A percentile compares a stretch with the other conserved stretches of the same genome.
Conservation (phyloP, 163 green algal genomes). For the Volvox carteri region DNA sequence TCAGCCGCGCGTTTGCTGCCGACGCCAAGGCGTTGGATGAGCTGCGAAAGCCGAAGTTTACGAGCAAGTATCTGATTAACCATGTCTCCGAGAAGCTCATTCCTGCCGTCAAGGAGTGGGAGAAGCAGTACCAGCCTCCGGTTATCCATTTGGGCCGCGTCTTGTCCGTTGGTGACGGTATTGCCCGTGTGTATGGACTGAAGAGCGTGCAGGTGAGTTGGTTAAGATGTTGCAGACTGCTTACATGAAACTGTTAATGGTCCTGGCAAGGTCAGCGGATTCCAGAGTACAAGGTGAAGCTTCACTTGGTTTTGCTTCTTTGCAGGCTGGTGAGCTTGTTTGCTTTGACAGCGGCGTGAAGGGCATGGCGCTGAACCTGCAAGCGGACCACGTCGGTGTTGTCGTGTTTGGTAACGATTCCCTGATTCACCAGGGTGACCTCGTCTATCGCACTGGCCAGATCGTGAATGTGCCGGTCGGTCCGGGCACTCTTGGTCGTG, state of each 20-base stretch:
- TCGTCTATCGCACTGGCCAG: slow-evolving; percentile 92
- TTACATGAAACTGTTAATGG: too few relatives aligned
- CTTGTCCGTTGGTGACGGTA: slow-evolving; percentile 92
- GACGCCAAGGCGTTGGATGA: slow-evolving; percentile 71
- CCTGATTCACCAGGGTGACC: slow-evolving; percentile 87
- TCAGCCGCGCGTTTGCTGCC: slow-evolving; percentile 60
- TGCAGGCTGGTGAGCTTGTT: slow-evolving; percentile 93
- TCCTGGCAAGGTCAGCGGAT: too few relatives aligned
- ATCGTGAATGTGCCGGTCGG: slow-evolving; percentile 95
- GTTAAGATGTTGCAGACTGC: too few relatives aligned
- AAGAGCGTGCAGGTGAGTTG: slow-evolving; percentile 86
- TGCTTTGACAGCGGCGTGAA: slow-evolving; percentile 91
- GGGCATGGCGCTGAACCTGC: slow-evolving; percentile 95
- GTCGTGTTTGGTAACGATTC: slow-evolving; percentile 92
- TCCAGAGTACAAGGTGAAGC: too few relatives aligned
- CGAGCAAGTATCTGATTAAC: slow-evolving; percentile 81
- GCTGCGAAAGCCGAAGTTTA: slow-evolving; percentile 78
- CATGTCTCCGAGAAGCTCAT: slow-evolving; percentile 78
- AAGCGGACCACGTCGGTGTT: slow-evolving; percentile 94
- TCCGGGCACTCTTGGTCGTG: slow-evolving; percentile 86
- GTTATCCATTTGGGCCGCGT: slow-evolving; percentile 87
- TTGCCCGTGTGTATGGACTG: slow-evolving; percentile 92
- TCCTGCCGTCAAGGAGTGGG: slow-evolving; percentile 75
- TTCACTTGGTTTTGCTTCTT: too few relatives aligned
- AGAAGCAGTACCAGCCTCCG: slow-evolving; percentile 79